phyloP scores from a whole-genome alignment of 2,329 filamentous ascomycete genomes.

The Phialemonium atrogriseum region DNA sequence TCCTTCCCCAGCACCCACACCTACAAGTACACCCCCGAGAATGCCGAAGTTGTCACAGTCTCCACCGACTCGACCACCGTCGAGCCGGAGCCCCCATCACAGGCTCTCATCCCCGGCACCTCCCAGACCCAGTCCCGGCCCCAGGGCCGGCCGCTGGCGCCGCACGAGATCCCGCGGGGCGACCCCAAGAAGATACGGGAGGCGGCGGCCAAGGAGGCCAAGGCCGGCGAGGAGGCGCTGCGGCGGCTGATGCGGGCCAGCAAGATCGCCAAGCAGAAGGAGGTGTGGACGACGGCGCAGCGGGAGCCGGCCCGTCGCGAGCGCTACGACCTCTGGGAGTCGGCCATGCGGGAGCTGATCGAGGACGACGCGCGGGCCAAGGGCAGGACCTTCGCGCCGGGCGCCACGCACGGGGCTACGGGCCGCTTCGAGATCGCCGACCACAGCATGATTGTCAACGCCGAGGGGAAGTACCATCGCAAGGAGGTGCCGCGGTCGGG shows the following conservation, averaged over 20 bases:
- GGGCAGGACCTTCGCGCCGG: constrained; percentile 16
- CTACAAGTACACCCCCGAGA: constrained; percentile 49
- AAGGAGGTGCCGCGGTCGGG: constrained; percentile 43
- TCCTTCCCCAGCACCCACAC: constrained; percentile 57
- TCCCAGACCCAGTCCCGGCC: constrained; percentile 5
- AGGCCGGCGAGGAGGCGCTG: constrained; percentile 55
- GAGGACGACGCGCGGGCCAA: constrained; percentile 17
- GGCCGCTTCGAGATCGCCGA: constrained; percentile 47
- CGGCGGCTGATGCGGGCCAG: constrained; percentile 51
- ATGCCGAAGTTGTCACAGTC: constrained; percentile 23
- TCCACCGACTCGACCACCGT: constrained; percentile 19
- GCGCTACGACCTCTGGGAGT: constrained; percentile 53
- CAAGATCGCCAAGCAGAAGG: constrained; percentile 57
- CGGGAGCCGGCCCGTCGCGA: constrained; percentile 43
- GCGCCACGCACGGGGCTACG: constrained; percentile 20
- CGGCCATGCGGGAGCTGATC: constrained; percentile 50
- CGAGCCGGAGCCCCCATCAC: constrained; percentile 11
- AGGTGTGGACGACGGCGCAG: constrained; percentile 48
- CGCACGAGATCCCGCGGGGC: constrained; percentile 32
- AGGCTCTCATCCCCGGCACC: constrained; percentile 8
- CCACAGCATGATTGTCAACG: constrained; percentile 57
- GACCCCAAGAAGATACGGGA: constrained; percentile 52
- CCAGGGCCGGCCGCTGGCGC: constrained; percentile 12
- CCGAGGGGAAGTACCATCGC: constrained; percentile 42
- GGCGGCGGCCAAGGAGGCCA: constrained; percentile 50